Evolutionary conservation across 305 asterid genomes (phyloP), one percentile per base, ranked within the genome.

Genomic region (Nicotiana rustica): DNA sequence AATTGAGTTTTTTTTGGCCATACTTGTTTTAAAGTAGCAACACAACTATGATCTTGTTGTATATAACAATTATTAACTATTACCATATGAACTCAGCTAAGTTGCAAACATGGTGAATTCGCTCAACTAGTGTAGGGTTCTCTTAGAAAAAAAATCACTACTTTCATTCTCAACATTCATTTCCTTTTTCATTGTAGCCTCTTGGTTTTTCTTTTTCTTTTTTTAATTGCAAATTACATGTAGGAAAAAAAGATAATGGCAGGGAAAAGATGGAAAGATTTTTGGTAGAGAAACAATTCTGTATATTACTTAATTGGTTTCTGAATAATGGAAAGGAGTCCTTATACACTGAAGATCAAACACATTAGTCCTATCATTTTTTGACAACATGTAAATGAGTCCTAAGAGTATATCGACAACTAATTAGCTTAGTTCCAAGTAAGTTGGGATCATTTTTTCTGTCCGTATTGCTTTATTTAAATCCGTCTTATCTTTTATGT

Each of bases 11-110:
- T 73, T 47, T 47, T 73, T 21, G 62, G 62, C 62, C 31, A 73
- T 73, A 49, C 79, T 73, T 73, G 49, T 47, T 21, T 21, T 60
- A 14, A 73, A 49, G 79, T 73, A 73, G 44, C 79, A 17, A 73
- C 41, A 47, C 41, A 21, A 21, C 14, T 44, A 49, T 55, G 12
- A 19, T 71, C 36, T 29, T 29, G 29, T 14, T 73, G 41, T 73
- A 73, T 47, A 14, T 73, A 71, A 19, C 21, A 21, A 17, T 49
- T 73, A 47, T 47, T 73, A 49, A 49, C 62, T 73, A 25, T 29
- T 47, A 73, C 15, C 79, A 25, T 3, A 73, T 21, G 79, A 19
- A 21, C 52, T 73, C 2, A n/a, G 61, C 41, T 47, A 44, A 71
- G 62, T 73, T 73, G 62, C 78, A 70, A 71, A 21, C 60, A 47